Evolutionary conservation across 495 filamentous ascomycete genomes (phyloP), one percentile per base, ranked within the genome.

Genomic region (Hypoxylon intermedium): DNA sequence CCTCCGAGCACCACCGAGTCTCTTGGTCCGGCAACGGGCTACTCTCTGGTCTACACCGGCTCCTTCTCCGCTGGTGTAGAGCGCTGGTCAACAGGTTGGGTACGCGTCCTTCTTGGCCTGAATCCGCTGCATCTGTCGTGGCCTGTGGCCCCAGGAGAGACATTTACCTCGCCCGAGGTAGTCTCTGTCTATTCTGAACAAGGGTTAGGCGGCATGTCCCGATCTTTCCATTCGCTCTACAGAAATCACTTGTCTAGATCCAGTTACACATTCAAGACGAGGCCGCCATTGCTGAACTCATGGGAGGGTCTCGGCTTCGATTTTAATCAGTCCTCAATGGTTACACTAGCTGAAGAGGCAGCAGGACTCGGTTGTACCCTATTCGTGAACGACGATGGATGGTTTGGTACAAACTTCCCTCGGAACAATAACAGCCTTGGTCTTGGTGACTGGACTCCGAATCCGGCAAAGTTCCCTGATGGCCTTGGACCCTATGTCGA

Each of bases 321-420:
- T 59, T 75, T 73, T 60, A 79, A 85, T 62, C 31, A 78, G 16
- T 76, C 69, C 28, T 79, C 67, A 6, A 78, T 84, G 58, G 72
- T 78, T 15, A 53, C 73, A 0, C 52, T 85, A 0, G 82, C 82
- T 0, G 38, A 80, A 44, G 76, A 81, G 31, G 75, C 82, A 0
- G 81, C 82, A 0, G 77, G 71, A 1, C 71, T 84, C 5, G 82
- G 82, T 3, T 73, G 78, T 21, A 77, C 73, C 21, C 71, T 84
- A 0, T 82, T 85, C 37, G 82, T 84, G 21, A 75, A 82, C 53
- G 82, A 85, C 36, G 82, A 85, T 60, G 82, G 82, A 23, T 85
- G 82, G 81, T 85, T 85, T 36, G 82, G 82, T 23, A 70, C 77
- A 13, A 71, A 83, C 31, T 82, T 83, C 50, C 79, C 82, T 0